These are phyloP conservation scores for Neoconidiobolus thromboides DNA, from an alignment of 371 early-diverging fungal genomes.

Conservation along the genomic window DNA sequence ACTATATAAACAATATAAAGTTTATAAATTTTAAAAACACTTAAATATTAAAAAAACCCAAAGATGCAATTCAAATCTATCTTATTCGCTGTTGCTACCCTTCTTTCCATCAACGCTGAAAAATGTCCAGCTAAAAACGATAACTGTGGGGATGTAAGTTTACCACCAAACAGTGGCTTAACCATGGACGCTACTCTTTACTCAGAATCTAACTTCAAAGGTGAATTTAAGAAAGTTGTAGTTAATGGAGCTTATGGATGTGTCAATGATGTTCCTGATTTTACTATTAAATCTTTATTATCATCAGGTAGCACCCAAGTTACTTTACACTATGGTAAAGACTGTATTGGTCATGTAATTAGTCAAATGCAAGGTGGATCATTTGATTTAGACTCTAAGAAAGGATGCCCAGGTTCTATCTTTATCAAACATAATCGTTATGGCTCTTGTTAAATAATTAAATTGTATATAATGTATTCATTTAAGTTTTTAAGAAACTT, in stretches of 20 bases:
- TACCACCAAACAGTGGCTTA: neutral
- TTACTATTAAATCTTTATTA: neutral
- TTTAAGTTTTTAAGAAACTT: no score
- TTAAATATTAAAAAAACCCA: no score
- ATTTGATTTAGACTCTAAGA: neutral
- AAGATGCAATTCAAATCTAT: neutral
- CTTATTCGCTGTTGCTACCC: neutral
- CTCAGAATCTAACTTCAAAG: neutral
- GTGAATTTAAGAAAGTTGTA: neutral
- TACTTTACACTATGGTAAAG: neutral
- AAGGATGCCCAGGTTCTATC: neutral
- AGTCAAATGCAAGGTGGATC: neutral
- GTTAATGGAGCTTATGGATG: neutral
- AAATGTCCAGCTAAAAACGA: neutral
- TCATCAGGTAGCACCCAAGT: neutral
- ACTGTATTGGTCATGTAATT: conserved; percentile 1
- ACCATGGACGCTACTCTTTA: neutral
- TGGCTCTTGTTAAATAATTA: neutral
- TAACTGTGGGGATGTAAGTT: neutral
- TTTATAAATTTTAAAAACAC: no score
- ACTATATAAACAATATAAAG: no score
- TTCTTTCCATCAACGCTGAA: neutral
- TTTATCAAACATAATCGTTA: neutral
- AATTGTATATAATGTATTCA: no score
- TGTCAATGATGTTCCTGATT: neutral